Base-by-base conservation (phyloP, 176 grass and related monocot genomes). In the Thinopyrum elongatum region DNA sequence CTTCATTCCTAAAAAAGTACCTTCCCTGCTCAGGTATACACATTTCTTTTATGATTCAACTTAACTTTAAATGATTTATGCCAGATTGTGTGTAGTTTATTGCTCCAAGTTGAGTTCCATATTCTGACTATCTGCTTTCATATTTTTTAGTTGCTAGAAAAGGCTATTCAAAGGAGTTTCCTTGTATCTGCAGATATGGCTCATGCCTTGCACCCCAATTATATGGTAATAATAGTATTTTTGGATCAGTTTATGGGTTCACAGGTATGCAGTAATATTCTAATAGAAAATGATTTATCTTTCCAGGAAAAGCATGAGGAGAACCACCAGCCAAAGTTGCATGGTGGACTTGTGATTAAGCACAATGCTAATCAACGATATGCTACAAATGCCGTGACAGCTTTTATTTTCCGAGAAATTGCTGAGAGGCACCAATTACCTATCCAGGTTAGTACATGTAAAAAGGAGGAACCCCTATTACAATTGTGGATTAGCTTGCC, bases 131-230 rank as follows among this genome's bases (percentile, higher is more conserved):
- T 33, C 33, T 63, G 2, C 31, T 91, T 87, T 97, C 65, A 60
- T 59, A 75, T 16, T 5, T 89, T 85, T 66, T 84, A 95, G 92
- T 77, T 94, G 70, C 86, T 95, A 75, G 94, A 98, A 28, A 95
- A 91, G 78, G 88, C 92, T 84, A 91, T 98, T 60, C 97, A 95
- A 65, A 94, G 87, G 85, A 98, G 97, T 78, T 98, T 98, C 55
- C 78, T 98, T 59, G 97, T 98, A 73, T 98, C 97, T 64, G 97
- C 97, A 29, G 97, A 98, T 72, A 98, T 98, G 97, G 97, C 97
- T 22, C 97, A 98, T 82, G 97, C 93, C 34, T 87, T 98, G 46
- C 97, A 98, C 57, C 97, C 97, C 46, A 98, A 98, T 87, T 94
- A 94, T 82, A 92, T 93, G 93, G 95, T 98, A 93, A 83, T 17